Evolutionary conservation across 129 eudicot species (phyloP).

Genomic region (Solidago caesia): DNA sequence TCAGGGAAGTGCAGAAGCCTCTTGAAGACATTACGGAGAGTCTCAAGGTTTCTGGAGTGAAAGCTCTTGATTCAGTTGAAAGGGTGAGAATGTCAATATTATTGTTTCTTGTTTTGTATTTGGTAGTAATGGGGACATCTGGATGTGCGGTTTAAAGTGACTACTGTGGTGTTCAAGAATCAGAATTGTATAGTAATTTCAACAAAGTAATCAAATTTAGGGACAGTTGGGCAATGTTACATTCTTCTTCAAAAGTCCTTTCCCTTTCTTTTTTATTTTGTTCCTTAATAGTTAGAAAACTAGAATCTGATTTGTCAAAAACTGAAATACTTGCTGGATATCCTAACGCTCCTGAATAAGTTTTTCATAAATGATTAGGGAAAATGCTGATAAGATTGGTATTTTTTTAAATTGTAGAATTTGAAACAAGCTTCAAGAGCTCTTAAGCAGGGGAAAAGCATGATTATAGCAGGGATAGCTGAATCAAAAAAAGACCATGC

Average conservation of each 20-base stretch:
- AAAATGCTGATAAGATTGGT: constrained; percentile 26
- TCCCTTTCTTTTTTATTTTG: neutral
- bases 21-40: constrained; percentile 94
- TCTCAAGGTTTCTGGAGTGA: constrained; percentile 81
- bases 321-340: neutral
- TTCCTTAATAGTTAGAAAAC: neutral
- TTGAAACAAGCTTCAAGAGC: constrained; percentile 84
- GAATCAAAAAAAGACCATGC: constrained; percentile 88
- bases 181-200: neutral
- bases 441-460: constrained; percentile 70
- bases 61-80: constrained; percentile 88
- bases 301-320: neutral
- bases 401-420: constrained; percentile 51
- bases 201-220: neutral
- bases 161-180: neutral
- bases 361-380: neutral
- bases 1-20: constrained; percentile 97
- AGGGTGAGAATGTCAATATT: constrained; percentile 48
- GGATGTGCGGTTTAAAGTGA: neutral
- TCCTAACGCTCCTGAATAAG: neutral
- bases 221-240: neutral
- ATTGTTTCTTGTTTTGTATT: neutral
- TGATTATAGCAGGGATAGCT: constrained; percentile 83
- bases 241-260: neutral
- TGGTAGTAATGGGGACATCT: neutral